Evolutionary conservation across 306 rosid genomes (phyloP).

Genomic region (Lathyrus sativus): DNA sequence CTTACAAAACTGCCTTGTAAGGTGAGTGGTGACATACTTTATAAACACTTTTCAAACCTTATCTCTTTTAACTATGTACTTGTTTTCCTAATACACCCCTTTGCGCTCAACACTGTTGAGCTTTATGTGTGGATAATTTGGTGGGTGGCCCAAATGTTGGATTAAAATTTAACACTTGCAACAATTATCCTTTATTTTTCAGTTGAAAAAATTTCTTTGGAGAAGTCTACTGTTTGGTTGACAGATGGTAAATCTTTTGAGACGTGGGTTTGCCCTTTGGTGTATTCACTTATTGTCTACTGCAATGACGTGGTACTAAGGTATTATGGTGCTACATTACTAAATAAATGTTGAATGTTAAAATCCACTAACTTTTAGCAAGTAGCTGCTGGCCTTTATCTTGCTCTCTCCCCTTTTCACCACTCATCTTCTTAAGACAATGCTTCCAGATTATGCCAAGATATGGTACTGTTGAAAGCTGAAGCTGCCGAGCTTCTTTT

Average conservation of each 20-base stretch:
- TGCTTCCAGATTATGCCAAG: conserved; percentile 81
- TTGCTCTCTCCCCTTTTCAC: conserved; percentile 11
- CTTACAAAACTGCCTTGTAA: not conserved
- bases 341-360: conserved; percentile 9
- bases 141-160: not conserved
- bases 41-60: not conserved
- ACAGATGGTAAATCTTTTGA: conserved; percentile 77
- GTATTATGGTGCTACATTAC: conserved; percentile 40
- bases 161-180: conserved; percentile 22
- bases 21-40: not conserved
- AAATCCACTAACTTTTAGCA: conserved; percentile 8
- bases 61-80: not conserved
- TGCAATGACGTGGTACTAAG: conserved; percentile 81
- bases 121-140: not conserved
- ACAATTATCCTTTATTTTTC: conserved; percentile 33
- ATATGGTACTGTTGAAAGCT: conserved; percentile 71
- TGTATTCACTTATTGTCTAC: conserved; percentile 63
- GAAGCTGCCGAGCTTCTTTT: conserved; percentile 88
- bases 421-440: conserved; percentile 33
- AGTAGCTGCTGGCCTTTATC: conserved; percentile 19
- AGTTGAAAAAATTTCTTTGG: conserved; percentile 74
- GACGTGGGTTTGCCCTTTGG: conserved; percentile 85
- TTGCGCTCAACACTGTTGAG: not conserved
- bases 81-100: not conserved
- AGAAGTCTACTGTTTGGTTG: conserved; percentile 64